phyloP scores from a whole-genome alignment of 768 basidiomycete genomes.

The Cystobasidium tubakii region DNA sequence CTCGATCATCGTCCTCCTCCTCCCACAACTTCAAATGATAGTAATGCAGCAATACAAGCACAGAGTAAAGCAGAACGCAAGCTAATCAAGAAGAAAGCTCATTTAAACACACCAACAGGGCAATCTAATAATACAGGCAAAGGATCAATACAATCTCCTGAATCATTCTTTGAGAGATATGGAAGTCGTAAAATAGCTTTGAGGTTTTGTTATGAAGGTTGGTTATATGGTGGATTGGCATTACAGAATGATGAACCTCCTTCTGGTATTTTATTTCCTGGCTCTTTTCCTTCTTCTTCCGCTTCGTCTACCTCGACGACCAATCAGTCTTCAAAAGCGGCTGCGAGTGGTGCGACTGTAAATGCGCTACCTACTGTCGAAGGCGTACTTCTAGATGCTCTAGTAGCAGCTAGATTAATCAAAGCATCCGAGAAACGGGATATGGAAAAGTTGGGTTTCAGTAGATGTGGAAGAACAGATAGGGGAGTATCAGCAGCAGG shows the following conservation, averaged over 20 bases:
- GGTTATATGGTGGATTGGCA: conserved; percentile 85
- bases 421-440: conserved; percentile 52
- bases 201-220: conserved; percentile 83
- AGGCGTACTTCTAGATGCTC: conserved; percentile 70
- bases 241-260: conserved; percentile 60
- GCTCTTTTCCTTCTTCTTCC: conserved; percentile 44
- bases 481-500: conserved; percentile 88
- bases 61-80: not conserved
- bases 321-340: not conserved
- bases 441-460: conserved; percentile 79
- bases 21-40: not conserved
- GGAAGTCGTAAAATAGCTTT: conserved; percentile 84
- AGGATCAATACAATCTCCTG: conserved; percentile 2
- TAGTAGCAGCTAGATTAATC: conserved; percentile 70
- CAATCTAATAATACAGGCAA: not conserved
- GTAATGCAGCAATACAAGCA: not conserved
- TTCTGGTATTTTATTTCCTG: conserved; percentile 24
- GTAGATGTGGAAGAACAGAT: conserved; percentile 88
- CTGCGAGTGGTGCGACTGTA: conserved; percentile 47
- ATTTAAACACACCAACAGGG: not conserved
- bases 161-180: conserved; percentile 22
- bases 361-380: conserved; percentile 77
- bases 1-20: not conserved
- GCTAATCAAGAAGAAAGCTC: not conserved
- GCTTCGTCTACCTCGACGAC: too few species aligned